Evolutionary conservation across 441 rosid species (phyloP).

Genomic region (Euphorbia celastroides): DNA sequence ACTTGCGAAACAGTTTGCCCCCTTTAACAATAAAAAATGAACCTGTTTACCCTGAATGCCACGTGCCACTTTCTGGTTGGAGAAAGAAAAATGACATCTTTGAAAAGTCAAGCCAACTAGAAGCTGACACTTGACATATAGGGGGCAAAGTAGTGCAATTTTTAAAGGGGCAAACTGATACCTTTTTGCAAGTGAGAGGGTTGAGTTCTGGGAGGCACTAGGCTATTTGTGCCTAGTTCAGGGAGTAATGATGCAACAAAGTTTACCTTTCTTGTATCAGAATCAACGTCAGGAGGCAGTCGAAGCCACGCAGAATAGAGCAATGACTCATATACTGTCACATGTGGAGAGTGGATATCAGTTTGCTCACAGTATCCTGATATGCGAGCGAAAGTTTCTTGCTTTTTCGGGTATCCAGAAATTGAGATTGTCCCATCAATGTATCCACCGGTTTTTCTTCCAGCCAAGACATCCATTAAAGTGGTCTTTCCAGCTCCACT

Average conservation of each 20-base stretch:
- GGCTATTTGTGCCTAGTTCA: too few relatives aligned
- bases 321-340: slow-evolving; percentile 64
- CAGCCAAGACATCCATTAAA: slow-evolving; percentile 68
- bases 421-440: slow-evolving; percentile 46
- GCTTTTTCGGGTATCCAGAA: slow-evolving; percentile 67
- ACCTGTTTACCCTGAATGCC: too few relatives aligned
- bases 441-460: slow-evolving; percentile 69
- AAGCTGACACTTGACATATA: too few relatives aligned
- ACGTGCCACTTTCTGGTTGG: too few relatives aligned
- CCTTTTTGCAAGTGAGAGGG: too few relatives aligned
- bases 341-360: slow-evolving; percentile 68
- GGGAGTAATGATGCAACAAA: background rate
- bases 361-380: slow-evolving; percentile 75
- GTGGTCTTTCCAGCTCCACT: slow-evolving; percentile 82
- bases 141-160: too few relatives aligned
- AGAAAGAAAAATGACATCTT: too few relatives aligned
- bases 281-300: slow-evolving; percentile 43
- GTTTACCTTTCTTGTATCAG: slow-evolving; percentile 43
- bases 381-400: slow-evolving; percentile 66
- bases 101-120: too few relatives aligned
- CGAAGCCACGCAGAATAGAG: slow-evolving; percentile 70
- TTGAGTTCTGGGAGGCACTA: too few relatives aligned
- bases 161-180: too few relatives aligned
- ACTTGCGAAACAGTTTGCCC: too few relatives aligned
- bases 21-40: too few relatives aligned